These are phyloP conservation scores for Gossypium gossypioides DNA, from an alignment of 441 rosid species.

Conservation along the genomic window DNA sequence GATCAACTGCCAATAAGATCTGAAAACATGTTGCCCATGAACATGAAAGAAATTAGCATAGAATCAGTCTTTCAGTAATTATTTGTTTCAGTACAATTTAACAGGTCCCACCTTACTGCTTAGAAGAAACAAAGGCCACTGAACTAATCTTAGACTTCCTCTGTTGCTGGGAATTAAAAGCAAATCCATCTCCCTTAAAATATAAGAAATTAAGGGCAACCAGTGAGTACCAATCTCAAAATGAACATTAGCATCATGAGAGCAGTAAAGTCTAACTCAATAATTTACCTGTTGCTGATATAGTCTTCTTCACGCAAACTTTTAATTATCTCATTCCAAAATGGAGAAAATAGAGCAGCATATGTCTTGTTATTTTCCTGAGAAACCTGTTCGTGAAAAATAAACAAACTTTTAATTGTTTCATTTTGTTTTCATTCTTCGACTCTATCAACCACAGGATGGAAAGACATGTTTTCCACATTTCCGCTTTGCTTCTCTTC, in stretches of 20 bases:
- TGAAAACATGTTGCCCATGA: constrained; percentile 29
- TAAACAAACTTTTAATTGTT: background rate
- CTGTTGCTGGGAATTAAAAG: constrained; percentile 88
- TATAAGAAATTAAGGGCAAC: constrained; percentile 12
- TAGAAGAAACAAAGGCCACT: constrained; percentile 98
- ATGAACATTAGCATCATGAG: constrained; percentile 8
- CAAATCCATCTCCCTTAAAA: constrained; percentile 89
- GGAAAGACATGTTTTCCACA: background rate
- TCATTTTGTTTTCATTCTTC: background rate
- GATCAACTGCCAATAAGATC: constrained; percentile 90
- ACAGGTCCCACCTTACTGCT: constrained; percentile 76
- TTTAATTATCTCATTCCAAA: constrained; percentile 97
- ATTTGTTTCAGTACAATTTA: constrained; percentile 10
- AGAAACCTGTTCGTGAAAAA: constrained; percentile 44
- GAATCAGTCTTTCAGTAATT: background rate
- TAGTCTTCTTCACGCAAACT: constrained; percentile 97
- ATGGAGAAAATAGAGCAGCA: constrained; percentile 95
- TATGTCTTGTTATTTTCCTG: constrained; percentile 60
- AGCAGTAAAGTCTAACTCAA: constrained; percentile 14
- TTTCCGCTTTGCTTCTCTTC: background rate
- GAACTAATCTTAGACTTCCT: constrained; percentile 87
- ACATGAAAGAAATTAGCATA: constrained; percentile 17
- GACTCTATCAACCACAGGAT: background rate
- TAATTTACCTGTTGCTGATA: constrained; percentile 70
- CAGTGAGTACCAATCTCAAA: background rate